Conservation (phyloP, 108 stramenopile species). For the Parietichytrium sp. region DNA sequence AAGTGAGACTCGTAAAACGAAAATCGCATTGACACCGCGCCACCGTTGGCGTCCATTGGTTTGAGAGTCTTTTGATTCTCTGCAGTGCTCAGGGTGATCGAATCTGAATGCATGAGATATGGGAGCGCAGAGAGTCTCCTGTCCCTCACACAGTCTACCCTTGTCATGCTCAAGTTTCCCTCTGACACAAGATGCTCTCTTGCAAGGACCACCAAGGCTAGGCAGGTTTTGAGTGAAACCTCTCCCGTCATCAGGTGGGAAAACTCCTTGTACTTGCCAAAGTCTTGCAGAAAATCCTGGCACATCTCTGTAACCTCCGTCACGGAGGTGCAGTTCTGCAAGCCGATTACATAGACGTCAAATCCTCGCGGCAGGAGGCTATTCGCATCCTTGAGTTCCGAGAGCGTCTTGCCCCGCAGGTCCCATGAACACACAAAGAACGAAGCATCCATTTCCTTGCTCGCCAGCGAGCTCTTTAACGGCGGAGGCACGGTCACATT, state of each 20-base stretch:
- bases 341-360: slow-evolving; percentile 24
- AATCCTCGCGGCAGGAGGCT: not conserved
- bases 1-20: not conserved
- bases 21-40: not conserved
- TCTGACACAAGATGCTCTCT: not conserved
- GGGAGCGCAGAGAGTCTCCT: not conserved
- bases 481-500: not conserved
- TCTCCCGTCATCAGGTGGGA: slow-evolving; percentile 9
- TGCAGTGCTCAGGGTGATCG: not conserved
- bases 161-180: not conserved
- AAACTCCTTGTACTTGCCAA: not conserved
- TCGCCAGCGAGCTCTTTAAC: not conserved
- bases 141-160: not conserved
- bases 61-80: not conserved
- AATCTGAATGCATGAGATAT: not conserved
- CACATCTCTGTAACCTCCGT: not conserved
- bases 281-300: not conserved
- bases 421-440: slow-evolving; percentile 24
- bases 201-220: not conserved
- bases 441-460: slow-evolving; percentile 4
- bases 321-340: not conserved
- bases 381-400: not conserved
- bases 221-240: not conserved
- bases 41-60: not conserved
- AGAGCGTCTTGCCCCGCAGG: not conserved